phyloP scores from a whole-genome alignment of 768 basidiomycete genomes.

The Lentinula raphanica region DNA sequence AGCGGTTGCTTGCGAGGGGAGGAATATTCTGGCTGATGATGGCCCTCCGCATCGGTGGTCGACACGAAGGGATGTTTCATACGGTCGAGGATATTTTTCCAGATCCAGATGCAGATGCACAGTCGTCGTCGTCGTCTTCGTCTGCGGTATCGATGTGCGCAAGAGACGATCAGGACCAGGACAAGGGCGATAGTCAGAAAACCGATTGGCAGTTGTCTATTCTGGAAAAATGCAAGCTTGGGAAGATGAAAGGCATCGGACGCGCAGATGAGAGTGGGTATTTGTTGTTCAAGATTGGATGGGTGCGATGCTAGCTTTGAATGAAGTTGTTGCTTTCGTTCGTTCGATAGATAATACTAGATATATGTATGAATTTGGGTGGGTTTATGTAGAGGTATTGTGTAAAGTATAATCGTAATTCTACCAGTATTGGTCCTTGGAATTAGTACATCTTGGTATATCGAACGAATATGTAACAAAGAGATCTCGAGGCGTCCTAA shows the following conservation, averaged over 20 bases:
- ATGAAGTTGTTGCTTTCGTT: too few relatives aligned
- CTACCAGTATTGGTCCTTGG: too few relatives aligned
- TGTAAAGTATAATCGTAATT: too few relatives aligned
- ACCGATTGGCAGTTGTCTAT: constrained; percentile 35
- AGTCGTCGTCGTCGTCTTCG: too few relatives aligned
- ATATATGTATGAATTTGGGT: too few relatives aligned
- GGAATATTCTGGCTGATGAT: constrained; percentile 74
- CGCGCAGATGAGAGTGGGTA: constrained; percentile 70
- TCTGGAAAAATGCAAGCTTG: constrained; percentile 40
- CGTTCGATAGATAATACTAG: too few relatives aligned
- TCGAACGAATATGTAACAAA: too few relatives aligned
- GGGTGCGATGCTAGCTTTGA: constrained; percentile 29
- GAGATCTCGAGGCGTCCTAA: too few relatives aligned
- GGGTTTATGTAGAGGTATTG: too few relatives aligned
- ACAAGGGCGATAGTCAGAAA: background rate
- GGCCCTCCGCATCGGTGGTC: constrained; percentile 58
- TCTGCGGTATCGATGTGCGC: too few relatives aligned
- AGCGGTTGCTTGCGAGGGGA: constrained; percentile 36
- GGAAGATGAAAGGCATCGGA: constrained; percentile 50
- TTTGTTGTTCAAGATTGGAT: constrained; percentile 66
- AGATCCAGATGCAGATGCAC: background rate
- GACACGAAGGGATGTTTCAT: constrained; percentile 52
- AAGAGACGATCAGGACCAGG: too few relatives aligned
- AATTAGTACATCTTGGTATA: too few relatives aligned
- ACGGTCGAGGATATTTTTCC: constrained; percentile 57